phyloP scores from a whole-genome alignment of 2,329 filamentous ascomycete species.

The Arthrobotrys iridis region DNA sequence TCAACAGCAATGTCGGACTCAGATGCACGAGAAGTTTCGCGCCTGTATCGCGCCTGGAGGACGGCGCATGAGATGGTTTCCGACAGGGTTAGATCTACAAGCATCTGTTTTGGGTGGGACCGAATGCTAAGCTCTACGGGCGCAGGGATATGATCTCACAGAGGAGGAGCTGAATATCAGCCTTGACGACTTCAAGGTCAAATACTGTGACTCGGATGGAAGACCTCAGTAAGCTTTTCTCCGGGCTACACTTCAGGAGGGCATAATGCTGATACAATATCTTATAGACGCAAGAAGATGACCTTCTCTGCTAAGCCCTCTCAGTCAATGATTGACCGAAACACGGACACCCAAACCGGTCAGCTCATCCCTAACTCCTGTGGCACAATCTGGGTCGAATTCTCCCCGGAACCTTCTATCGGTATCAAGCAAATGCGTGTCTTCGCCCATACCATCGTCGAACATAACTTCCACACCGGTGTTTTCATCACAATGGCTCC shows the following conservation, averaged over 20 bases:
- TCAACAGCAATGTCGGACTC: conserved; percentile 56
- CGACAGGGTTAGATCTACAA: conserved; percentile 76
- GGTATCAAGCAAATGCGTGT: conserved; percentile 91
- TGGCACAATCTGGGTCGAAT: conserved; percentile 93
- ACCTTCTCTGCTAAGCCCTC: conserved; percentile 88
- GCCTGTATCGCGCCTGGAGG: conserved; percentile 92
- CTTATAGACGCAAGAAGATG: conserved; percentile 78
- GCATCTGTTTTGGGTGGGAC: conserved; percentile 41
- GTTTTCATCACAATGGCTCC: conserved; percentile 86
- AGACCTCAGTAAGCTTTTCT: conserved; percentile 73
- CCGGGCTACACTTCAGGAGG: conserved; percentile 4
- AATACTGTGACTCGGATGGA: conserved; percentile 78
- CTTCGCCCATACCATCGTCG: conserved; percentile 83
- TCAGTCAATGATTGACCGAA: conserved; percentile 83
- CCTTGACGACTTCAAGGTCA: conserved; percentile 79
- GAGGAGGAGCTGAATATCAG: conserved; percentile 89
- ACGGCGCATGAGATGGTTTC: conserved; percentile 95
- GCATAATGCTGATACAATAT: conserved; percentile 39
- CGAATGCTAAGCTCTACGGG: conserved; percentile 41
- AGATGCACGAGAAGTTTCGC: conserved; percentile 65
- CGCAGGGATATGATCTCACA: conserved; percentile 88
- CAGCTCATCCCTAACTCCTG: conserved; percentile 74
- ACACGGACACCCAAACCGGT: conserved; percentile 75
- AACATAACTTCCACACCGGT: conserved; percentile 85
- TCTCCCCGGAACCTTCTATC: conserved; percentile 80